phyloP scores from a whole-genome alignment of 164 flowering plant species.

The Malania oleifera region DNA sequence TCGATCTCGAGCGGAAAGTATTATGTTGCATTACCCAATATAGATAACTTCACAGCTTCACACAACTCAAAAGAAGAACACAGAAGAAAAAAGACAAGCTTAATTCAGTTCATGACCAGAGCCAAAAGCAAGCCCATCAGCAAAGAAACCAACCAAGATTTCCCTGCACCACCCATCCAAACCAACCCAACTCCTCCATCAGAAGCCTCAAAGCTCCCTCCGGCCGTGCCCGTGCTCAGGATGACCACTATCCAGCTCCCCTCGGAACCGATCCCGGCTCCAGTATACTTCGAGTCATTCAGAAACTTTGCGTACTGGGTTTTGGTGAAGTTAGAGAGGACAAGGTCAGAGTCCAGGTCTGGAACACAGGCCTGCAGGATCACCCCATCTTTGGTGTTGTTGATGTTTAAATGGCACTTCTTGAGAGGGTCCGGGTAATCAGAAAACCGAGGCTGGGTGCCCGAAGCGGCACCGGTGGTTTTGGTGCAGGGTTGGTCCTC shows the following conservation, averaged over 20 bases:
- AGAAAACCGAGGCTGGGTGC: conserved; percentile 26
- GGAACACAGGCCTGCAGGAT: conserved; percentile 45
- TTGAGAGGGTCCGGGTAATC: conserved; percentile 25
- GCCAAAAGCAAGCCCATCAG: no score
- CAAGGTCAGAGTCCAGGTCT: conserved; percentile 29
- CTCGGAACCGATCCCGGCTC: conserved; percentile 42
- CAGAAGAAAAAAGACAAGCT: no score
- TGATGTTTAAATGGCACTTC: conserved; percentile 37
- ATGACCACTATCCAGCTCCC: conserved; percentile 58
- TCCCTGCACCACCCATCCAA: no score
- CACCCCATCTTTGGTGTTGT: conserved; percentile 31
- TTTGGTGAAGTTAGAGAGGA: conserved; percentile 66
- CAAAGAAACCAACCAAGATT: no score
- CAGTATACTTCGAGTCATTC: conserved; percentile 37
- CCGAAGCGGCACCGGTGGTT: conserved; percentile 28
- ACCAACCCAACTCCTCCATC: background rate
- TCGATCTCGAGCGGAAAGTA: no score
- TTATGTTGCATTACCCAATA: no score
- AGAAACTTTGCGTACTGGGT: conserved; percentile 21
- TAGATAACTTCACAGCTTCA: no score
- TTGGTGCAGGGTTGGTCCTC: conserved; percentile 46
- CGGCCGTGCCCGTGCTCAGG: conserved; percentile 25
- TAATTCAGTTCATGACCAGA: no score
- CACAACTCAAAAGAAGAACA: no score
- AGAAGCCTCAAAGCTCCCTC: conserved; percentile 32